A percentile compares a stretch with the other conserved stretches of the same genome.
Conservation (phyloP, 345 rosid species). For the Gossypium herbaceum region DNA sequence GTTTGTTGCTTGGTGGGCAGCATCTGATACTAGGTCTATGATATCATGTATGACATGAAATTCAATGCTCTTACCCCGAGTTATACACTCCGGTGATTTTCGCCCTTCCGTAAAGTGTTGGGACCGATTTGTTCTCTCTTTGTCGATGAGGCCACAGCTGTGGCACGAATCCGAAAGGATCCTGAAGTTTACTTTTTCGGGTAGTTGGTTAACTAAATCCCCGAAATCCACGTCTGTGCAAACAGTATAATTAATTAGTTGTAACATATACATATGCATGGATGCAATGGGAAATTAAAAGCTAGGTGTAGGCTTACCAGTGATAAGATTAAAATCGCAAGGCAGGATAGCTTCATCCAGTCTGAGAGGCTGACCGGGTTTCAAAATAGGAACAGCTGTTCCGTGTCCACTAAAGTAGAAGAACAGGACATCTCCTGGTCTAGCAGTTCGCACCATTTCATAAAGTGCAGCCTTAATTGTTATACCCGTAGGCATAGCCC, state of each 20-base stretch:
- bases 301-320: conserved; percentile 27
- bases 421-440: conserved; percentile 53
- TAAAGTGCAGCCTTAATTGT: conserved; percentile 63
- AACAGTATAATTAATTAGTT: no score
- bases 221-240: not conserved
- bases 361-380: conserved; percentile 34
- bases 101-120: no score
- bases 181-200: conserved; percentile 64
- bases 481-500: conserved; percentile 53
- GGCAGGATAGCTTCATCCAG: conserved; percentile 82
- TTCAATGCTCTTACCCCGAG: no score
- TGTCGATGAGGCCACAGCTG: conserved; percentile 73
- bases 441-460: conserved; percentile 52
- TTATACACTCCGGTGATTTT: no score
- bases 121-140: not conserved
- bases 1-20: not conserved
- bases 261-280: no score
- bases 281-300: no score
- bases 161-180: conserved; percentile 88
- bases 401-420: conserved; percentile 88
- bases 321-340: conserved; percentile 78
- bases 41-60: no score
- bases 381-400: conserved; percentile 52
- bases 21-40: not conserved
- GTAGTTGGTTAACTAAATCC: conserved; percentile 12